A percentile compares a stretch with the other conserved stretches of the same genome.
These are phyloP conservation scores for Diddensiella santjacobensis DNA, from an alignment of 805 yeast species.

Conservation along the genomic window DNA sequence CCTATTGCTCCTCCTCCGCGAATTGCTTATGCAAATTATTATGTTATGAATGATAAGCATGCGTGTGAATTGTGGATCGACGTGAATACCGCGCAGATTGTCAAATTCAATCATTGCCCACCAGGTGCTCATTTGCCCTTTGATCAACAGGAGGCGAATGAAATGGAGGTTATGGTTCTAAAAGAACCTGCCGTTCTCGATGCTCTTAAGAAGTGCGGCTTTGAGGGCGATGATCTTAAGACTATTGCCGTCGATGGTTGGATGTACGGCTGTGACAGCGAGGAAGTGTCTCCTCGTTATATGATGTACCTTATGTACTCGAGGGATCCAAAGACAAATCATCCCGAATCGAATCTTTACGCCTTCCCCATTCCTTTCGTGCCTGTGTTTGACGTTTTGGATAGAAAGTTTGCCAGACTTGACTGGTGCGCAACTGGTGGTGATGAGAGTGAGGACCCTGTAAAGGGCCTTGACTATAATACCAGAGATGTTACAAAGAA, in stretches of 20 bases:
- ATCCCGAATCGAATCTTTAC: conserved; percentile 36
- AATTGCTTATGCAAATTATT: conserved; percentile 65
- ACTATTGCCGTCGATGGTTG: conserved; percentile 67
- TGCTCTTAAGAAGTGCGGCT: conserved; percentile 61
- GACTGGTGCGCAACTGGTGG: conserved; percentile 71
- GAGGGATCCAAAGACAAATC: conserved; percentile 53
- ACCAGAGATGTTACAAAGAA: conserved; percentile 58
- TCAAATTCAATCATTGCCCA: conserved; percentile 53
- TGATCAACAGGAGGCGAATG: conserved; percentile 59
- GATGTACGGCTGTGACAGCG: conserved; percentile 80
- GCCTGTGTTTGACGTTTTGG: conserved; percentile 66
- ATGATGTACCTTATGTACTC: conserved; percentile 74
- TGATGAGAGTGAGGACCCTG: conserved; percentile 51
- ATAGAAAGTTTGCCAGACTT: conserved; percentile 62
- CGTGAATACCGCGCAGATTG: conserved; percentile 56
- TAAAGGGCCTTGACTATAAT: conserved; percentile 39
- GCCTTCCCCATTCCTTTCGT: conserved; percentile 72
- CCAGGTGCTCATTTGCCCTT: conserved; percentile 68
- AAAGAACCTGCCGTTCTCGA: conserved; percentile 56
- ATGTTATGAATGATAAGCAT: conserved; percentile 42
- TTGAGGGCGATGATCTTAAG: conserved; percentile 23
- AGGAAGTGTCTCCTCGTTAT: conserved; percentile 35
- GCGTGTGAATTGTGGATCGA: conserved; percentile 73
- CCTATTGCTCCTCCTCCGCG: conserved; percentile 57
- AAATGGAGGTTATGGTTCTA: conserved; percentile 47